A percentile compares a stretch with the other conserved stretches of the same genome.
phyloP scores from a whole-genome alignment of 148 eudicot species.

The Silene uniflora region DNA sequence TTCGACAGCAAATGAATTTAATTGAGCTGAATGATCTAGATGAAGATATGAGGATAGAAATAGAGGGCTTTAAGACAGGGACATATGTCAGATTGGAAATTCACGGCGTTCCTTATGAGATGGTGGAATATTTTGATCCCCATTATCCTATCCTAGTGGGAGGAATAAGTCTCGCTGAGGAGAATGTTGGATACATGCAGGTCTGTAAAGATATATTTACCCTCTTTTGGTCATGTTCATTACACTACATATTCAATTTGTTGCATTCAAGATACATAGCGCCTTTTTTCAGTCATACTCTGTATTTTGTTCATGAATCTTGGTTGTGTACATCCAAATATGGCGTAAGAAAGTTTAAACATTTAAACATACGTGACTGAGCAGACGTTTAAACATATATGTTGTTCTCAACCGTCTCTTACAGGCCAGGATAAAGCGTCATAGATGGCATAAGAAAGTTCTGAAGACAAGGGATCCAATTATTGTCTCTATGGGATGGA shows the following conservation, averaged over 20 bases:
- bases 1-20: constrained; percentile 68
- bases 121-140: constrained; percentile 97
- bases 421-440: constrained; percentile 81
- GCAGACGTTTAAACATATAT: background rate
- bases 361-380: background rate
- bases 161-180: constrained; percentile 84
- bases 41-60: constrained; percentile 70
- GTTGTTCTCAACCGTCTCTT: constrained; percentile 5
- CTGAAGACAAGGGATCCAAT: constrained; percentile 88
- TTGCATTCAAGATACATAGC: background rate
- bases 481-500: constrained; percentile 91
- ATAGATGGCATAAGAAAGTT: constrained; percentile 97
- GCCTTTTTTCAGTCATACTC: background rate
- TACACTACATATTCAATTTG: background rate
- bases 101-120: constrained; percentile 82
- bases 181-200: constrained; percentile 99
- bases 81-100: constrained; percentile 84
- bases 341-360: too few species aligned
- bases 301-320: background rate
- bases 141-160: constrained; percentile 86
- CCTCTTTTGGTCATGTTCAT: background rate
- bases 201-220: constrained; percentile 28
- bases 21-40: constrained; percentile 91
- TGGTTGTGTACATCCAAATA: too few species aligned
- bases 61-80: constrained; percentile 90